A percentile compares a stretch with the other conserved stretches of the same genome.
Conservation (phyloP, 306 rosid genomes). For the Styphnolobium japonicum region DNA sequence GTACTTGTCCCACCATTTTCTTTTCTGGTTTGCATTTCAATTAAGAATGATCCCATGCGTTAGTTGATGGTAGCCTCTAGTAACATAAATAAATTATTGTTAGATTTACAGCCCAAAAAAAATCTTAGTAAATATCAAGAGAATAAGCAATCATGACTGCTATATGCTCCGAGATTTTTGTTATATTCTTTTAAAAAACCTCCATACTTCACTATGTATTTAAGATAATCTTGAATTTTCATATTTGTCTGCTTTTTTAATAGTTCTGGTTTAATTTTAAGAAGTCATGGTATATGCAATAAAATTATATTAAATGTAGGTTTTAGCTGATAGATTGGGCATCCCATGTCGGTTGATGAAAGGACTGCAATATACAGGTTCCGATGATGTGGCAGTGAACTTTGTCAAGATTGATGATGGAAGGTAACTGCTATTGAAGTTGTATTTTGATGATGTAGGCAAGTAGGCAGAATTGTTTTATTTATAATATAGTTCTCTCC, state of each 20-base stretch:
- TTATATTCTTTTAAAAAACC: neutral
- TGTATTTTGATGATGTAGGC: conserved; percentile 24
- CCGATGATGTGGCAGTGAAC: conserved; percentile 88
- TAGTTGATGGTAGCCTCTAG: conserved; percentile 2
- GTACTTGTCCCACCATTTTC: conserved; percentile 37
- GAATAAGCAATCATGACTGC: conserved; percentile 2
- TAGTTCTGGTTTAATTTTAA: neutral
- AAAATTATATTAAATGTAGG: conserved; percentile 43
- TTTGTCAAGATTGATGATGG: conserved; percentile 79
- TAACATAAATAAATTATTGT: neutral
- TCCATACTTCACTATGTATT: neutral
- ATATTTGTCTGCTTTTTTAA: neutral
- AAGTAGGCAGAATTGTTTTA: conserved; percentile 1
- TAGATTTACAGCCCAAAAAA: neutral
- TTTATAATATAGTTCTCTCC: neutral
- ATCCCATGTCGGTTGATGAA: conserved; percentile 89
- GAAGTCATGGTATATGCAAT: neutral
- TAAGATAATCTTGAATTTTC: neutral
- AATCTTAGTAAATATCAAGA: neutral
- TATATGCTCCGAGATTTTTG: neutral
- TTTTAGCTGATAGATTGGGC: conserved; percentile 87
- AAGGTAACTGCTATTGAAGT: conserved; percentile 55
- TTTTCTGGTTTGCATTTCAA: conserved; percentile 16
- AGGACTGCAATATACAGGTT: conserved; percentile 91
- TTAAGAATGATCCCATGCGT: conserved; percentile 4